Evolutionary conservation across 805 yeast genomes (phyloP).

Genomic region (Ogataea kodamae): DNA sequence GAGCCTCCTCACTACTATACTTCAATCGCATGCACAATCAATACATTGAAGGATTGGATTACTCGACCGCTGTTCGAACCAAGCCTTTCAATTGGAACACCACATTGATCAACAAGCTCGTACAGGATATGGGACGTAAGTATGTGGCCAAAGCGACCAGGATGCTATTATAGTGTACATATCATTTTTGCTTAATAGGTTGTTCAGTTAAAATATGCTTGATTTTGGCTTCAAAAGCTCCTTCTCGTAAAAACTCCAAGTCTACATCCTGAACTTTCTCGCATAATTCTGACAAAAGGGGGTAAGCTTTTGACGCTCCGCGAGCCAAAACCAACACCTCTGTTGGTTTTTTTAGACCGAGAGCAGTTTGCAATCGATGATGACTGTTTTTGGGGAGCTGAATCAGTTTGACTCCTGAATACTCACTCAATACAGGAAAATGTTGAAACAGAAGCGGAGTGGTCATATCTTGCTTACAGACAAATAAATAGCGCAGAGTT

Average conservation of each 20-base stretch:
- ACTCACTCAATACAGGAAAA: slow-evolving; percentile 52
- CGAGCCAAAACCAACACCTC: slow-evolving; percentile 22
- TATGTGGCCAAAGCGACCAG: slow-evolving; percentile 2
- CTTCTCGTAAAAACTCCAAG: slow-evolving; percentile 23
- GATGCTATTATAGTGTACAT: slow-evolving; percentile 1
- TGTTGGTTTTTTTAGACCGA: slow-evolving; percentile 12
- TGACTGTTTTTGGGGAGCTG: slow-evolving; percentile 52
- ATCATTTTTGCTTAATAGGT: slow-evolving; percentile 31
- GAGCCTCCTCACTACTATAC: slow-evolving; percentile 51
- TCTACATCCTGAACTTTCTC: slow-evolving; percentile 24
- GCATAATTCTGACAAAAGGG: slow-evolving; percentile 16
- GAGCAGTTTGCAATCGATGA: slow-evolving; percentile 15
- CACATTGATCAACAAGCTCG: slow-evolving; percentile 1
- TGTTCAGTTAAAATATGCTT: slow-evolving; percentile 45
- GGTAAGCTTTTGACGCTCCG: slow-evolving; percentile 13
- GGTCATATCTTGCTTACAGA: slow-evolving; percentile 42
- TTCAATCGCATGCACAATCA: slow-evolving; percentile 27
- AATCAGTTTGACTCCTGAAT: slow-evolving; percentile 54
- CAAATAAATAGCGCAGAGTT: slow-evolving; percentile 45
- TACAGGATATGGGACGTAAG: slow-evolving; percentile 4
- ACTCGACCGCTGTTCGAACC: slow-evolving; percentile 1
- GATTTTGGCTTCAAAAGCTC: slow-evolving; percentile 30
- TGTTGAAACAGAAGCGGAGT: slow-evolving; percentile 51
- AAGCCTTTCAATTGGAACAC: slow-evolving; percentile 4
- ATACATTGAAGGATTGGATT: slow-evolving; percentile 22